Conservation (phyloP, 129 eudicot genomes). For the Flaveria linearis region DNA sequence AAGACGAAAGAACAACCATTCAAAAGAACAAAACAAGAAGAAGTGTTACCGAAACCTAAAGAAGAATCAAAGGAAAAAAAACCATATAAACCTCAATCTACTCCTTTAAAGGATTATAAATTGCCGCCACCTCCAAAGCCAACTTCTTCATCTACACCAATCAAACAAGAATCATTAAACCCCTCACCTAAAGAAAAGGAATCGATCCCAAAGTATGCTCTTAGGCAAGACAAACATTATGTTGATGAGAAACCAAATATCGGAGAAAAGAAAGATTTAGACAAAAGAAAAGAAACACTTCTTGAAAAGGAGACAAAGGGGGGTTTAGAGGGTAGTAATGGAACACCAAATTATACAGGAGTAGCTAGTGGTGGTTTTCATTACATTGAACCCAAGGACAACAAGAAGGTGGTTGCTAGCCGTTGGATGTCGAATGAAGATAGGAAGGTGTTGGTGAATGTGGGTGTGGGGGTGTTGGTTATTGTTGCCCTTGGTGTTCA, state of each 20-base stretch:
- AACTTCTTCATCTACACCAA: constrained; percentile 13
- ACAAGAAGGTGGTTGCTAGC: constrained; percentile 31
- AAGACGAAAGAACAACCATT: constrained; percentile 18
- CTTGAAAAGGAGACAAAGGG: constrained; percentile 6
- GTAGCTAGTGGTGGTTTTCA: neutral
- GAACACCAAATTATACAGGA: neutral
- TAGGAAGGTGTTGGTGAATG: constrained; percentile 64
- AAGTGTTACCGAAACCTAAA: constrained; percentile 16
- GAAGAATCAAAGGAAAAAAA: constrained; percentile 2
- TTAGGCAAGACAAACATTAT: constrained; percentile 18
- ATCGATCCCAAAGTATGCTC: constrained; percentile 18
- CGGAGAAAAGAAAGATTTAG: constrained; percentile 8
- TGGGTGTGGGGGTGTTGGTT: constrained; percentile 69
- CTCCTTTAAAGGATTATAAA: constrained; percentile 4
- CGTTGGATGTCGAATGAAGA: constrained; percentile 52
- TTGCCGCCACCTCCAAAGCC: constrained; percentile 18
- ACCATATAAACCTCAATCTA: constrained; percentile 25
- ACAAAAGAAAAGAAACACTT: constrained; percentile 22
- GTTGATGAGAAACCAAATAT: constrained; percentile 17
- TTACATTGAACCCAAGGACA: constrained; percentile 17
- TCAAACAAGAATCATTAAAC: constrained; percentile 23
- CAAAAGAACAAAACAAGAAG: constrained; percentile 17
- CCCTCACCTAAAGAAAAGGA: neutral
- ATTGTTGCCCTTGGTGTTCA: constrained; percentile 70
- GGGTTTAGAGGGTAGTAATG: neutral